These are phyloP conservation scores for Plasmodium chabaudi DNA, from an alignment of 169 alveolate species.

Conservation along the genomic window DNA sequence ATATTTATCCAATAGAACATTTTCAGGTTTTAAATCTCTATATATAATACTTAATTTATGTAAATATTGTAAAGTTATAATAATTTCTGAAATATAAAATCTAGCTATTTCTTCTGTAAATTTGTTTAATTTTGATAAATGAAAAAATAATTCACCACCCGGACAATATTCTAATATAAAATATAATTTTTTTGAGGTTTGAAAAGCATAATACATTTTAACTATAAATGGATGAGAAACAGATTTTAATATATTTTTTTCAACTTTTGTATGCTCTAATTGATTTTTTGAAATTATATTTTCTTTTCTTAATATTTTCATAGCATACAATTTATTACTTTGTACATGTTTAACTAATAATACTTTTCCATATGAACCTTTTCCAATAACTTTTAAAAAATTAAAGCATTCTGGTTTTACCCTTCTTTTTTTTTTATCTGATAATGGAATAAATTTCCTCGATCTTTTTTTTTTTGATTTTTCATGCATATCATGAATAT, in stretches of 20 bases:
- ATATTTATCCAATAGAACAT: constrained; percentile 83
- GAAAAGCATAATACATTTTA: constrained; percentile 81
- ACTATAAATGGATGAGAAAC: constrained; percentile 88
- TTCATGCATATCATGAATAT: constrained; percentile 52
- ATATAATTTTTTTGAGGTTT: constrained; percentile 83
- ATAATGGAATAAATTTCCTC: constrained; percentile 30
- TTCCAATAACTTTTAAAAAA: constrained; percentile 91
- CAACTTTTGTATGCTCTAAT: constrained; percentile 80
- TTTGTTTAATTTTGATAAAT: constrained; percentile 76
- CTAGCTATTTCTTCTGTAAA: constrained; percentile 77
- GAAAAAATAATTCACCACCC: constrained; percentile 88
- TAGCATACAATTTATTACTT: constrained; percentile 73
- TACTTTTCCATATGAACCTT: constrained; percentile 95
- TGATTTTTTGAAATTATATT: constrained; percentile 81
- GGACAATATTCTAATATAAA: constrained; percentile 87
- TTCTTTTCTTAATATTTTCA: constrained; percentile 83
- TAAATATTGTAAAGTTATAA: constrained; percentile 86
- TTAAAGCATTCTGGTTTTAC: constrained; percentile 86
- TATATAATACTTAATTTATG: constrained; percentile 85
- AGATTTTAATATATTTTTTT: constrained; percentile 76
- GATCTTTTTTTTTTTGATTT: constrained; percentile 7
- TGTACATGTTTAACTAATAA: constrained; percentile 76
- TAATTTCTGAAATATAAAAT: constrained; percentile 84
- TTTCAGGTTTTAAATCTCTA: constrained; percentile 91
- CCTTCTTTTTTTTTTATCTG: constrained; percentile 32